Base-by-base conservation (phyloP, 306 rosid genomes). In the Biancaea sappan region DNA sequence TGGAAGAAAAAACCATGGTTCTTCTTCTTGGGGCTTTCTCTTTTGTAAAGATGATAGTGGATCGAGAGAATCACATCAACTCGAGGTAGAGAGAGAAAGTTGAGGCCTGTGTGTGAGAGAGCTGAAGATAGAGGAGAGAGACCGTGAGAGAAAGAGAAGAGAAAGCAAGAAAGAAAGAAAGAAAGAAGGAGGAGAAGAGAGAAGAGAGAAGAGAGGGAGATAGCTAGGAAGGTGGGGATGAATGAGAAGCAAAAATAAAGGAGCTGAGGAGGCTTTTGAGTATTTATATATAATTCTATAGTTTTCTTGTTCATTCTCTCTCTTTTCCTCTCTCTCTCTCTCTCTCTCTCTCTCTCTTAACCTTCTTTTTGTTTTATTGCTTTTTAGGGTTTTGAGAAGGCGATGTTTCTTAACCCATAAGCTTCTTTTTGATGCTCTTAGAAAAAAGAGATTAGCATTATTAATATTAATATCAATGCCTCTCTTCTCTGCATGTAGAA, bases 1-100 rank as follows among this genome's bases (percentile, higher is more conserved):
- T 83, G 78, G 98, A 89, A 51, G 98, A 80, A 84, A 91, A 94
- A 77, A 85, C 94, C 98, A 91, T 94, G 77, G 88, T 15, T 34
- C 26, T 79, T 83, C 75, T 69, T 78, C 79, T 86, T 58, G 82
- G 80, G 48, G 79, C 71, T 85, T 79, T 84, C 73, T 83, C 91
- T 90, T 88, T 88, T 84, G 87, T 77, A 86, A 93, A 93, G 92
- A 70, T 74, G 82, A 82, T 83, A 65, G 89, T 79, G 81, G 77
- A n/a, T n/a, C n/a, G n/a, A 81, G 82, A 81, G 89, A 84, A 84
- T 89, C 86, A 79, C 85, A 83, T 80, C 81, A 83, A 82, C 71
- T 37, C 80, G 31, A 62, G 84, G 47, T 71, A 79, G 74, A 84
- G 75, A 24, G 47, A 81, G 83, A 66, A 15, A 43, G 3, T 37